Evolutionary conservation across 331 rosid species (phyloP).

Genomic region (Quercus tomentella): DNA sequence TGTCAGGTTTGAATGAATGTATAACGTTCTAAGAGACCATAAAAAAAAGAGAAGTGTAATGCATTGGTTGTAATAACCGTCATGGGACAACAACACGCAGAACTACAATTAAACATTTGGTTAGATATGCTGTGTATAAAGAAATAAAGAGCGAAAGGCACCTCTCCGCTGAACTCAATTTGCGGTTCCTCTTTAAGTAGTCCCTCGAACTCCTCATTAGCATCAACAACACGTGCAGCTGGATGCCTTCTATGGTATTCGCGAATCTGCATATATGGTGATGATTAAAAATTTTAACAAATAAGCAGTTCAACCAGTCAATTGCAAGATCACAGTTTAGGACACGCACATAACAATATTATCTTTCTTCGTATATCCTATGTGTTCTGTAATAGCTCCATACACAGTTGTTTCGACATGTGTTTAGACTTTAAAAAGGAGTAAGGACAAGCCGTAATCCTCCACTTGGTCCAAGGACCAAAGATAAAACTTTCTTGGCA

Average conservation of each 20-base stretch:
- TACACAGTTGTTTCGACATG: too few relatives aligned
- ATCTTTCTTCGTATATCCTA: background rate
- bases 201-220: conserved; percentile 66
- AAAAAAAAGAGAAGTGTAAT: background rate
- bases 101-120: background rate
- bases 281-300: background rate
- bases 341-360: background rate
- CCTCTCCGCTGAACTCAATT: conserved; percentile 98
- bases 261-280: conserved; percentile 66
- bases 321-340: background rate
- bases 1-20: background rate
- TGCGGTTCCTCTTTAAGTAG: conserved; percentile 84
- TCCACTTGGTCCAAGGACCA: background rate
- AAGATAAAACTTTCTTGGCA: background rate
- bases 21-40: background rate
- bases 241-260: conserved; percentile 96
- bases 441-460: too few relatives aligned
- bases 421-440: too few relatives aligned
- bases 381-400: too few relatives aligned
- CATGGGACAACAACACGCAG: background rate
- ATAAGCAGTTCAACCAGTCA: background rate
- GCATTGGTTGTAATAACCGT: background rate
- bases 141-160: conserved; percentile 16
- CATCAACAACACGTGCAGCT: conserved; percentile 86
- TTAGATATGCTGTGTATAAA: background rate